phyloP scores from a whole-genome alignment of 2,329 filamentous ascomycete genomes.

The Ceratocystis lukuohia region DNA sequence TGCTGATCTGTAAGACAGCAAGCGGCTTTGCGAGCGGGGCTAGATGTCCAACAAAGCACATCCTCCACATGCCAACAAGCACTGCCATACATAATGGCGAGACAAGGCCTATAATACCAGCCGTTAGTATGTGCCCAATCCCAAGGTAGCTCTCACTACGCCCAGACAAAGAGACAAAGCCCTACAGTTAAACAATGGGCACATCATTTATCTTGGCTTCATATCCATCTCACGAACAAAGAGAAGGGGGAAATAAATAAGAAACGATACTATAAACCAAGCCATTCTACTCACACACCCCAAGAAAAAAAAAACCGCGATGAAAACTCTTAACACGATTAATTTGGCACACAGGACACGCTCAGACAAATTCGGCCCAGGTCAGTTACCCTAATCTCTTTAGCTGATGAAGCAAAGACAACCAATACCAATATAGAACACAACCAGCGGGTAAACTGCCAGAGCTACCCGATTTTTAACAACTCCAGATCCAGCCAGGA shows the following conservation, averaged over 20 bases:
- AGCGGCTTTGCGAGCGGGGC: neutral
- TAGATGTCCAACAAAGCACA: constrained; percentile 5
- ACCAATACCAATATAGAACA: constrained; percentile 87
- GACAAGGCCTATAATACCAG: neutral
- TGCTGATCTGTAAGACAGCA: neutral
- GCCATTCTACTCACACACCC: neutral
- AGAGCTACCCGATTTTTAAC: constrained; percentile 88
- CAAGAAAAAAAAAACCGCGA: neutral
- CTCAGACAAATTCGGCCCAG: neutral
- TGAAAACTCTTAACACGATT: neutral
- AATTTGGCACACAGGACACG: neutral
- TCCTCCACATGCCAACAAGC: neutral
- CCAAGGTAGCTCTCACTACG: neutral
- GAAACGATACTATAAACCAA: neutral
- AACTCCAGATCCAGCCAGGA: constrained; percentile 86
- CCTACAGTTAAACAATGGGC: neutral
- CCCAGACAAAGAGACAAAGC: neutral
- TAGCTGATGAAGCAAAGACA: constrained; percentile 97
- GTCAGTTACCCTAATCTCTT: constrained; percentile 13
- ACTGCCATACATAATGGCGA: neutral
- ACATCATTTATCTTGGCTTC: too few relatives aligned
- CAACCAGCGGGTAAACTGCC: constrained; percentile 85
- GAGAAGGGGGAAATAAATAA: neutral
- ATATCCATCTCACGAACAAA: too few relatives aligned
- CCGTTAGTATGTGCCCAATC: neutral